Evolutionary conservation across 169 alveolate species (phyloP), one percentile per base, ranked within the genome.

Genomic region (Eimeria praecox): DNA sequence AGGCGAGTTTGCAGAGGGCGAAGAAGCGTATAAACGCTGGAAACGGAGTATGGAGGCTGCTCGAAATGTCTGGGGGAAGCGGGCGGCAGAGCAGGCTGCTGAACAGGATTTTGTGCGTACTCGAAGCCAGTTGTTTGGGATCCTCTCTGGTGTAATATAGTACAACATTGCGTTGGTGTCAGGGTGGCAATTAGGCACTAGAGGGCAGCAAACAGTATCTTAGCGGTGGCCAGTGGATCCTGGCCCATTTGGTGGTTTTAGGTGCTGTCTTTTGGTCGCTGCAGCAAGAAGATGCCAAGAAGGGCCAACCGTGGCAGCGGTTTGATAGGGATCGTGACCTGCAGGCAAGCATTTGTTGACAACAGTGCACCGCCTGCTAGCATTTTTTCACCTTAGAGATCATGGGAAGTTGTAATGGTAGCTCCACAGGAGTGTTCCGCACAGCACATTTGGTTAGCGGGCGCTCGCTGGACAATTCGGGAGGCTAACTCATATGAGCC

Each of bases 231-330:
- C 38, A 71, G 82, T 10, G 33, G 12, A 73, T 38, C 54, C 33
- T 22, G 54, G 16, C 33, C 18, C 33, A 73, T 35, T 35, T 35
- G 30, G 0, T 69, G 22, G 80, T 73, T 73, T 35, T 35, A n/a
- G 71, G 42, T 54, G 75, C 52, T 35, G 40, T 46, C 20, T 78
- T 75, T 38, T 78, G 20, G 66, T 49, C n/a, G 49, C 92, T 64
- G 87, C 96, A 93, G 96, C 59, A 59, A 66, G 93, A 80, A 3
- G 96, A 93, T 49, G 42, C 69, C 22, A 78, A 93, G 62, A 87
- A 46, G 78, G 96, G 96, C 35, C 96, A 93, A 66, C 96, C 96
- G 66, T 93, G 96, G 96, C 90, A 87, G 73, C 96, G 96, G 46
- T 93, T 93, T 89, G 96, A 93, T 56, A 86, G 96, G 64, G 96